These are phyloP conservation scores for Trichomonas gallinae DNA, from an alignment of 208 protist species.

Conservation along the genomic window DNA sequence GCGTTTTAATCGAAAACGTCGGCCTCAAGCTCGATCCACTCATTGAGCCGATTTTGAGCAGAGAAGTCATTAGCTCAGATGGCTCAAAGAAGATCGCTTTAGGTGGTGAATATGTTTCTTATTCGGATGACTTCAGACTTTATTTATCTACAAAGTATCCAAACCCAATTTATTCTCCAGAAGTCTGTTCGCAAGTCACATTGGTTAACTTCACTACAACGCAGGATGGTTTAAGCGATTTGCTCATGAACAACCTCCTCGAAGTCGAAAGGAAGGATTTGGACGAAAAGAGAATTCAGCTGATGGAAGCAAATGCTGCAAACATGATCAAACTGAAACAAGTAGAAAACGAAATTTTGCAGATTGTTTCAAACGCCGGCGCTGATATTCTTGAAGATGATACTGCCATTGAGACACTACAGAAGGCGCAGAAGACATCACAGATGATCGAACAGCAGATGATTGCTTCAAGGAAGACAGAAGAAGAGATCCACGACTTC, in stretches of 20 bases:
- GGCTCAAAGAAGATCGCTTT: constrained; percentile 26
- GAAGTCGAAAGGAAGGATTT: constrained; percentile 86
- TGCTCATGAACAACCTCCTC: constrained; percentile 89
- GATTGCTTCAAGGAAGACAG: constrained; percentile 65
- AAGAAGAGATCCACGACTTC: constrained; percentile 71
- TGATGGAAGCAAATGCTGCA: constrained; percentile 85
- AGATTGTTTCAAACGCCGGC: constrained; percentile 64
- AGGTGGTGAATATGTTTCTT: constrained; percentile 32
- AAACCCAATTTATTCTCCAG: constrained; percentile 94
- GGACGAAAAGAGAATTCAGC: constrained; percentile 70
- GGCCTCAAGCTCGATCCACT: constrained; percentile 83
- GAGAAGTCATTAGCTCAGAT: constrained; percentile 72
- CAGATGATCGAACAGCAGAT: constrained; percentile 67
- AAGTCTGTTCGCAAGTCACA: constrained; percentile 88
- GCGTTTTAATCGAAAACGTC: constrained; percentile 76
- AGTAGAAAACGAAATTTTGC: constrained; percentile 82
- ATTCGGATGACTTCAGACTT: constrained; percentile 73
- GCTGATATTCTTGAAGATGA: constrained; percentile 87
- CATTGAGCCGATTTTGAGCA: constrained; percentile 79
- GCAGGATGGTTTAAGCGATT: constrained; percentile 83
- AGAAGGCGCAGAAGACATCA: constrained; percentile 57
- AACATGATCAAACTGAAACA: constrained; percentile 90
- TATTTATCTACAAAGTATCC: constrained; percentile 89
- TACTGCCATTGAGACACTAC: constrained; percentile 77
- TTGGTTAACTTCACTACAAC: constrained; percentile 97